These are phyloP conservation scores for Boletellus sp. DNA, from an alignment of 1,284 basidiomycete genomes.

Conservation along the genomic window DNA sequence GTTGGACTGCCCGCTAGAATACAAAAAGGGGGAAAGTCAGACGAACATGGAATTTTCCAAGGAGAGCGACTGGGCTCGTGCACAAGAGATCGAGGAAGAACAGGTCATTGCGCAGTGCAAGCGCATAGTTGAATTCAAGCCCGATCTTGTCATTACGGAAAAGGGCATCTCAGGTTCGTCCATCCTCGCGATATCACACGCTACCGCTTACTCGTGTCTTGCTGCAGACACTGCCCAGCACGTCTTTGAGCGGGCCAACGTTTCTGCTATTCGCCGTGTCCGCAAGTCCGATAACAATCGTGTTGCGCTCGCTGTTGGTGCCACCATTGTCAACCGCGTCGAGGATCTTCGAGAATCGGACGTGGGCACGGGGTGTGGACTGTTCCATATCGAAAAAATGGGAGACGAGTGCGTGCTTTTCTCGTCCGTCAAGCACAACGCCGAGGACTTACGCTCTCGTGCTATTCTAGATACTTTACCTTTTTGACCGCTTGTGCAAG, in stretches of 20 bases:
- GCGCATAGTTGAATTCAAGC: slow-evolving; percentile 90
- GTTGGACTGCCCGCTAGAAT: slow-evolving; percentile 95
- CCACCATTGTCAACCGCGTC: slow-evolving; percentile 94
- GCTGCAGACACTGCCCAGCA: slow-evolving; percentile 87
- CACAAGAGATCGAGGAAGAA: slow-evolving; percentile 96
- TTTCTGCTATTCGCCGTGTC: slow-evolving; percentile 91
- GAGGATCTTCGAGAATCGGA: slow-evolving; percentile 93
- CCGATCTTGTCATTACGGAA: slow-evolving; percentile 94
- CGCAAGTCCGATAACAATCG: slow-evolving; percentile 99
- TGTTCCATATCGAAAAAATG: slow-evolving; percentile 96
- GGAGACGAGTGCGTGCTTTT: slow-evolving; percentile 76
- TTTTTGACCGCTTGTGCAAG: slow-evolving; percentile 89
- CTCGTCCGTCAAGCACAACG: background rate
- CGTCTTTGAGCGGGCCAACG: slow-evolving; percentile 83
- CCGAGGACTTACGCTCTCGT: background rate
- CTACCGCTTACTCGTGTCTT: background rate
- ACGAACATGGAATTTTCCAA: slow-evolving; percentile 98
- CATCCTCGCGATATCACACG: background rate
- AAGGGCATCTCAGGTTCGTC: slow-evolving; percentile 90
- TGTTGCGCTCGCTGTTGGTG: slow-evolving; percentile 92
- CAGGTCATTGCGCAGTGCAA: slow-evolving; percentile 90
- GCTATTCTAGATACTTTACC: slow-evolving; percentile 79
- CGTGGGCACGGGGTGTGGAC: slow-evolving; percentile 88
- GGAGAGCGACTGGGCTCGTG: slow-evolving; percentile 90
- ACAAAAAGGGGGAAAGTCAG: slow-evolving; percentile 98